phyloP scores from a whole-genome alignment of 345 rosid genomes.

The Diplotaxis tenuifolia region DNA sequence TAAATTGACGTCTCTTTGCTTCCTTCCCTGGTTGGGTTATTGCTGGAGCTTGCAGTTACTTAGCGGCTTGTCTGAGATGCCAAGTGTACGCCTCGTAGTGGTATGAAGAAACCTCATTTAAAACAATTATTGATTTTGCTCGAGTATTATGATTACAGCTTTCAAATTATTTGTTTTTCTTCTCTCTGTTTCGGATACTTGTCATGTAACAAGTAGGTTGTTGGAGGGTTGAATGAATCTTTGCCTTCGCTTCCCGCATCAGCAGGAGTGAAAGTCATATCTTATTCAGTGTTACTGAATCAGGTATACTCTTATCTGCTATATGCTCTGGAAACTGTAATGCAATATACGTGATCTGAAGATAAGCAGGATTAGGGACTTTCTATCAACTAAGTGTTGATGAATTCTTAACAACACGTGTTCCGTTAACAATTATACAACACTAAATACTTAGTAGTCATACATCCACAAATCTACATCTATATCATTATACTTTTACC shows the following conservation, averaged over 20 bases:
- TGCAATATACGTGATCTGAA: neutral
- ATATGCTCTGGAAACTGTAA: neutral
- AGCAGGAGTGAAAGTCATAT: slow-evolving; percentile 64
- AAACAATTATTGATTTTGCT: neutral
- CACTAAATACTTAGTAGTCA: slow-evolving; percentile 2
- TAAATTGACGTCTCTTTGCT: slow-evolving; percentile 9
- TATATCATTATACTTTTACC: neutral
- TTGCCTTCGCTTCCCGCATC: slow-evolving; percentile 79
- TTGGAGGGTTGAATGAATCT: slow-evolving; percentile 81
- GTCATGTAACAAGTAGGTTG: slow-evolving; percentile 55
- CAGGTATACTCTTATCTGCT: slow-evolving; percentile 53
- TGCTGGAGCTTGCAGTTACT: slow-evolving; percentile 63
- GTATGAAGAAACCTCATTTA: slow-evolving; percentile 43
- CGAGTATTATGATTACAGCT: neutral
- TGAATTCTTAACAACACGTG: neutral
- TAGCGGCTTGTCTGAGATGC: slow-evolving; percentile 79
- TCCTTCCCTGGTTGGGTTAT: slow-evolving; percentile 5
- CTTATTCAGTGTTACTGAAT: slow-evolving; percentile 69
- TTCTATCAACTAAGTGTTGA: slow-evolving; percentile 1
- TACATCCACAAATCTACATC: slow-evolving; percentile 17
- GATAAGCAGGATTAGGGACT: neutral
- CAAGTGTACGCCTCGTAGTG: slow-evolving; percentile 79
- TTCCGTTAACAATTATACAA: neutral
- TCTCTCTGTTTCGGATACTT: slow-evolving; percentile 27
- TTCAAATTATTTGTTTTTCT: neutral